These are phyloP conservation scores for Chlamydomonas urium DNA, from an alignment of 139 green algal species.

Conservation along the genomic window DNA sequence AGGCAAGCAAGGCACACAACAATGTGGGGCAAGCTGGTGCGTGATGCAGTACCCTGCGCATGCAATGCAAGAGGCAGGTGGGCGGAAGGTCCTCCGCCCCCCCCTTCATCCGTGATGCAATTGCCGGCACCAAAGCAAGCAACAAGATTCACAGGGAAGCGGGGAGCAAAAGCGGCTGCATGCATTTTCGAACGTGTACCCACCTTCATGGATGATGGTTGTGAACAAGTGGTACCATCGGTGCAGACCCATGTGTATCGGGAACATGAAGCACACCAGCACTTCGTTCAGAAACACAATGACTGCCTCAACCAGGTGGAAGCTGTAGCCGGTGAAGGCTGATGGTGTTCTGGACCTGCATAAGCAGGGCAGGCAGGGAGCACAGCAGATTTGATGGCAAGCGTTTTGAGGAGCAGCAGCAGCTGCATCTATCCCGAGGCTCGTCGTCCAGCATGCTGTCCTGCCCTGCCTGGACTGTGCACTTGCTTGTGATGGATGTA, in stretches of 20 bases:
- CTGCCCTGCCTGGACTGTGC: background rate
- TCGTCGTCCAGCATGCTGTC: background rate
- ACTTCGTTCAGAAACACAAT: conserved; percentile 90
- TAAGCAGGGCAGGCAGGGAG: background rate
- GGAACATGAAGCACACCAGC: conserved; percentile 72
- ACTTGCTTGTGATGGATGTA: conserved; percentile 74
- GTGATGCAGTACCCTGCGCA: too few relatives aligned
- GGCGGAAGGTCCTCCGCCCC: too few relatives aligned
- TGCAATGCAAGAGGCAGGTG: too few relatives aligned
- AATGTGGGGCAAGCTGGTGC: background rate
- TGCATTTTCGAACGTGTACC: too few relatives aligned
- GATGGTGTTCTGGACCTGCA: conserved; percentile 69
- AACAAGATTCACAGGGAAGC: too few relatives aligned
- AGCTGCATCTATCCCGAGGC: background rate
- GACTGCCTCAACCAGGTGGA: conserved; percentile 72
- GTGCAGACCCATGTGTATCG: conserved; percentile 76
- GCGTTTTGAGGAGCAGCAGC: background rate
- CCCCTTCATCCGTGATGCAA: too few relatives aligned
- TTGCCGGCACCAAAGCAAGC: too few relatives aligned
- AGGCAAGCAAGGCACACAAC: background rate
- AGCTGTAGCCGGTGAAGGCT: conserved; percentile 82
- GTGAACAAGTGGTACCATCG: conserved; percentile 81
- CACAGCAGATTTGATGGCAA: background rate
- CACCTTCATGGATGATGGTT: conserved; percentile 80
- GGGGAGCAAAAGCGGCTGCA: too few relatives aligned